Evolutionary conservation across 306 rosid genomes (phyloP).

Genomic region (Glycine latifolia): DNA sequence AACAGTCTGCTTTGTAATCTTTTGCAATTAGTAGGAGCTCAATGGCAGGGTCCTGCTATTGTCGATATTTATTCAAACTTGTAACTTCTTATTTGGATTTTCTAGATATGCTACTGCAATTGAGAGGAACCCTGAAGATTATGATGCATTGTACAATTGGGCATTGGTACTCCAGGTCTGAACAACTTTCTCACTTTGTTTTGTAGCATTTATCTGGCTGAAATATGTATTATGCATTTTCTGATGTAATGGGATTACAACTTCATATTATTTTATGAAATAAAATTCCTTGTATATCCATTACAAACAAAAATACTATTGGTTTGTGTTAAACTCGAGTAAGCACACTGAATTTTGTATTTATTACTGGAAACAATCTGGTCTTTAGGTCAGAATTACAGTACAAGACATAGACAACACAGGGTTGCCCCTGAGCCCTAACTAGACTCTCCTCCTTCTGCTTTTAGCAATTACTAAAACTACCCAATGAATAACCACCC

Average conservation of each 20-base stretch:
- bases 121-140: constrained; percentile 94
- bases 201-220: constrained; percentile 28
- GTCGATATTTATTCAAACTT: constrained; percentile 37
- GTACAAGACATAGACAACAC: too few species aligned
- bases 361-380: neutral
- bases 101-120: constrained; percentile 94
- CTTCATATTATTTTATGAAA: constrained; percentile 3
- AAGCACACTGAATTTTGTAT: neutral
- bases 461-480: neutral
- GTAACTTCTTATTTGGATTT: constrained; percentile 33
- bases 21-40: constrained; percentile 16
- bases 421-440: neutral
- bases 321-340: neutral
- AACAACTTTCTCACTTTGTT: constrained; percentile 43
- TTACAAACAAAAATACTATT: constrained; percentile 19
- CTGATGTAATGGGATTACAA: constrained; percentile 28
- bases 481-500: constrained; percentile 1
- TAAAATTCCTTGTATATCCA: constrained; percentile 22
- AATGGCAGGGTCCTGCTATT: neutral
- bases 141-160: constrained; percentile 97
- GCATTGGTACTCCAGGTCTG: constrained; percentile 93
- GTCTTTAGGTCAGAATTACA: too few species aligned
- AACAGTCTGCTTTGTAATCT: constrained; percentile 25
- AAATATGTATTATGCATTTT: constrained; percentile 22
- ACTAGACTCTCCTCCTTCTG: neutral